Conservation (phyloP, 2,329 filamentous ascomycete genomes). For the Furcasterigmium furcatum region DNA sequence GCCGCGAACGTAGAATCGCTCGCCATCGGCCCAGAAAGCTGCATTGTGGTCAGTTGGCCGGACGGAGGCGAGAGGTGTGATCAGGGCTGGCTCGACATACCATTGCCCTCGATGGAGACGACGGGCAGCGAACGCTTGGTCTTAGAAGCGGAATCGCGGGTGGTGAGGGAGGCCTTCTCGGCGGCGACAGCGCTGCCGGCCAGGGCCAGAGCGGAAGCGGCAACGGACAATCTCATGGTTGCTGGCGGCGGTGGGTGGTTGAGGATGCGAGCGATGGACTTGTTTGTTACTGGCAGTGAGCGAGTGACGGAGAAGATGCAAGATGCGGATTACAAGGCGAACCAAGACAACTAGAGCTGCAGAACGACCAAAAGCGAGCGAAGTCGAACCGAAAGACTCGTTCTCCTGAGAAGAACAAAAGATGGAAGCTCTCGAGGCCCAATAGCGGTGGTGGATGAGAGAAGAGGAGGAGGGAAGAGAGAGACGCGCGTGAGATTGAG, state of each 20-base stretch:
- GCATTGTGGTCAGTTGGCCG: constrained; percentile 10
- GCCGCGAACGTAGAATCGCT: constrained; percentile 57
- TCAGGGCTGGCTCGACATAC: constrained; percentile 26
- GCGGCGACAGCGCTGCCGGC: constrained; percentile 40
- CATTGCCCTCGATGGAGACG: constrained; percentile 55
- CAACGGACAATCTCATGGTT: constrained; percentile 42
- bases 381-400: constrained; percentile 4
- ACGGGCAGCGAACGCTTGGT: constrained; percentile 41
- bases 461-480: constrained; percentile 3
- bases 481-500: not conserved
- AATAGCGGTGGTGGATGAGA: constrained; percentile 1
- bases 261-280: constrained; percentile 4
- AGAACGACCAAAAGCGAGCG: constrained; percentile 13
- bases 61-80: not conserved
- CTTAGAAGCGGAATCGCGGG: constrained; percentile 41
- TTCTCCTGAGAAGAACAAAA: constrained; percentile 3
- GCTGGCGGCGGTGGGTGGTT: constrained; percentile 13
- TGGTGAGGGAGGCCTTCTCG: constrained; percentile 22
- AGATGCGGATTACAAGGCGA: not conserved
- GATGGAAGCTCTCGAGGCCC: too few species aligned
- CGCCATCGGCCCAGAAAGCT: constrained; percentile 53
- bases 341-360: constrained; percentile 5
- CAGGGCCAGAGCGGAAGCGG: constrained; percentile 40
- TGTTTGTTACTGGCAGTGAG: constrained; percentile 6
- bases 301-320: constrained; percentile 4